A percentile compares a stretch with the other conserved stretches of the same genome.
Evolutionary conservation across 176 grass and related monocot species (phyloP).

Genomic region (Triticum dicoccoides): DNA sequence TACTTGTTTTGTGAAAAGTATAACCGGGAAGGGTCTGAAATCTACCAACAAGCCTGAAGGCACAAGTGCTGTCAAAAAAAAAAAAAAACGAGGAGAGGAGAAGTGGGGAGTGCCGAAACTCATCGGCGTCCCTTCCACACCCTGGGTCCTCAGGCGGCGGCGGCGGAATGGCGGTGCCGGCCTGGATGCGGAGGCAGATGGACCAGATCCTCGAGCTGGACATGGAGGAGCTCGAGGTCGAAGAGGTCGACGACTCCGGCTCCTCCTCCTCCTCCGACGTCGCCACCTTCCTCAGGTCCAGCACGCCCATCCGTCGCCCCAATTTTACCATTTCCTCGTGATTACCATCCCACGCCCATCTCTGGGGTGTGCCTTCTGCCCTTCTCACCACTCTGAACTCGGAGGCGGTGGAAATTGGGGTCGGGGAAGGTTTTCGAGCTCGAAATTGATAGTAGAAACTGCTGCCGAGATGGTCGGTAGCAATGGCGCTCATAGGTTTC

Average conservation of each 20-base stretch:
- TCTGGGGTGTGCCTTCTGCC: neutral
- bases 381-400: neutral
- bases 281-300: constrained; percentile 62
- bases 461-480: neutral
- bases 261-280: constrained; percentile 49
- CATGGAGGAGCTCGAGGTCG: constrained; percentile 94
- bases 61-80: neutral
- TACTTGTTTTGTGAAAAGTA: no score
- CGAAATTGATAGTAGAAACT: neutral
- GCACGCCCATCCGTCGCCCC: neutral
- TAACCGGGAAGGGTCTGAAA: no score
- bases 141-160: neutral
- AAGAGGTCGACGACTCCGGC: constrained; percentile 58
- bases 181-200: constrained; percentile 67
- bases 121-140: neutral
- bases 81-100: neutral
- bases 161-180: constrained; percentile 36
- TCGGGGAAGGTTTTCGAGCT: neutral
- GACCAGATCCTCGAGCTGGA: constrained; percentile 90
- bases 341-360: neutral
- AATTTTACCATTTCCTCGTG: neutral
- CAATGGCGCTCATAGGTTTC: neutral
- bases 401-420: neutral
- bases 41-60: neutral
- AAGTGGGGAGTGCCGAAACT: neutral